Evolutionary conservation across 345 rosid species (phyloP).

Genomic region (Aquilaria yunnanensis): DNA sequence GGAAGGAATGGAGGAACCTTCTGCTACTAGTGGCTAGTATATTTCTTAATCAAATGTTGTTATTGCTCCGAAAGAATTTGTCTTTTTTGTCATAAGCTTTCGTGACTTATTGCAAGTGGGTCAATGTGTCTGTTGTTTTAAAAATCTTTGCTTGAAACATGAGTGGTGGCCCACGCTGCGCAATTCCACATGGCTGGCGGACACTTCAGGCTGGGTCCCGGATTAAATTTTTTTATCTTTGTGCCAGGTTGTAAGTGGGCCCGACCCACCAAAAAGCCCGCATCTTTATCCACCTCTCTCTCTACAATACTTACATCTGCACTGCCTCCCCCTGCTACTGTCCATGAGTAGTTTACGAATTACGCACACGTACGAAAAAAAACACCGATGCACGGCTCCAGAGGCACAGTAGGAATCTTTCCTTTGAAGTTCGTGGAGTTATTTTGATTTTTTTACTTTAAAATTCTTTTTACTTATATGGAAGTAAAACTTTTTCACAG

Average conservation of each 20-base stretch:
- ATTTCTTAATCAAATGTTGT: neutral
- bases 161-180: conserved; percentile 5
- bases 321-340: too few relatives aligned
- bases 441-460: too few relatives aligned
- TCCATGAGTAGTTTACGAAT: too few relatives aligned
- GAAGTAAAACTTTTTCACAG: too few relatives aligned
- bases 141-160: neutral
- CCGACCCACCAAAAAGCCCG: conserved; percentile 15
- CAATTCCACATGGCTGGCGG: conserved; percentile 33
- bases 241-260: conserved; percentile 36
- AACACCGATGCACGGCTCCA: too few relatives aligned
- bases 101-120: conserved; percentile 8
- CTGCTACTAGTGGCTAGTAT: neutral
- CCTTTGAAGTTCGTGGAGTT: too few relatives aligned
- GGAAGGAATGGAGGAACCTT: neutral
- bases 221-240: neutral
- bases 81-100: conserved; percentile 9
- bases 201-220: conserved; percentile 16
- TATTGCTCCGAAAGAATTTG: neutral
- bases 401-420: too few relatives aligned
- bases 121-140: neutral
- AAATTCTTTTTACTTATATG: too few relatives aligned
- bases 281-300: too few relatives aligned
- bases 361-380: too few relatives aligned
- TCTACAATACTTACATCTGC: too few relatives aligned